Percentiles rank a stretch among this genome's conserved stretches.
phyloP scores from a whole-genome alignment of 345 rosid species.

The Salix udensis region DNA sequence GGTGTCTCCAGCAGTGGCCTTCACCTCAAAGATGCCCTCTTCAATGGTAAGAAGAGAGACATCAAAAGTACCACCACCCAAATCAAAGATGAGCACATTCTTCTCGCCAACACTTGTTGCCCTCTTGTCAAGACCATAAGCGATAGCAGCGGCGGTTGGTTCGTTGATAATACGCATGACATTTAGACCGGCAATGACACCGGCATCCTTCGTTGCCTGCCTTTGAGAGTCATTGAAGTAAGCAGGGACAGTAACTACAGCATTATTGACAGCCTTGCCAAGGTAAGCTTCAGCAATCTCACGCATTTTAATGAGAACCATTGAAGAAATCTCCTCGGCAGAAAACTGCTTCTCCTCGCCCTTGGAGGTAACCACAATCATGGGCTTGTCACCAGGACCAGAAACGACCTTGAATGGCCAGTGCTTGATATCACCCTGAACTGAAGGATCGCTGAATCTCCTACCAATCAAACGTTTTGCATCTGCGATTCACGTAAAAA shows the following conservation, averaged over 20 bases:
- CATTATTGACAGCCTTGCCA: conserved; percentile 14
- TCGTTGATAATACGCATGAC: conserved; percentile 25
- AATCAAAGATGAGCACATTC: conserved; percentile 22
- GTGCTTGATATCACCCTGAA: conserved; percentile 15
- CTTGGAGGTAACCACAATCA: conserved; percentile 25
- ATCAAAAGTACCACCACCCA: conserved; percentile 26
- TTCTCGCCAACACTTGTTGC: conserved; percentile 14
- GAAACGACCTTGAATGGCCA: conserved; percentile 26
- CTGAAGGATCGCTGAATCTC: conserved; percentile 15
- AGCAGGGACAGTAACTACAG: conserved; percentile 20
- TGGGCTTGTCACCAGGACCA: conserved; percentile 24
- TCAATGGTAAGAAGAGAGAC: conserved; percentile 20
- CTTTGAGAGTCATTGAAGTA: conserved; percentile 24
- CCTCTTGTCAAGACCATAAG: conserved; percentile 27
- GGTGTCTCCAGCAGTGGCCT: conserved; percentile 20
- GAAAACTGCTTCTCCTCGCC: conserved; percentile 23
- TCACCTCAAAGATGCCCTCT: conserved; percentile 22
- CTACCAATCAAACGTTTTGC: conserved; percentile 26
- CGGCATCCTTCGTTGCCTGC: conserved; percentile 23
- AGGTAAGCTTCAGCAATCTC: conserved; percentile 25
- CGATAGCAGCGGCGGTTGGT: conserved; percentile 27
- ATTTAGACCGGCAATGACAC: conserved; percentile 20
- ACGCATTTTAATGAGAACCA: conserved; percentile 23
- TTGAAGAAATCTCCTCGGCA: conserved; percentile 25
- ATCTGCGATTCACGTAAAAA: conserved; percentile 2